These are phyloP conservation scores for Exobasidium rhododendri DNA, from an alignment of 1,284 basidiomycete genomes.

Conservation along the genomic window DNA sequence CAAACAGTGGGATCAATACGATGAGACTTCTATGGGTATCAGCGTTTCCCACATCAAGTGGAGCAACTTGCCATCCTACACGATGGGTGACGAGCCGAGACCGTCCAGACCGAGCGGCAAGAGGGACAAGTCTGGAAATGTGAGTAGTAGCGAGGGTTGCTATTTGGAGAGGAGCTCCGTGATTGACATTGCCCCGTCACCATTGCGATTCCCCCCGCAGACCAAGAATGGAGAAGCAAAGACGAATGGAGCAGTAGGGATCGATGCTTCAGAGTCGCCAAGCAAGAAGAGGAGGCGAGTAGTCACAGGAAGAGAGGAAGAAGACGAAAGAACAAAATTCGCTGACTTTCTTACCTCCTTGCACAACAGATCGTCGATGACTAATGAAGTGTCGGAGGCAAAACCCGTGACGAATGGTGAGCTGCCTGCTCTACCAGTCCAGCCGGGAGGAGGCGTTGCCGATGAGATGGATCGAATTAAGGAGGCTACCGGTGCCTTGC, in stretches of 20 bases:
- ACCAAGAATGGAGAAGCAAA: slow-evolving; percentile 4
- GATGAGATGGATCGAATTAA: slow-evolving; percentile 5
- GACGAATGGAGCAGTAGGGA: not conserved
- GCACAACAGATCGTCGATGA: no score
- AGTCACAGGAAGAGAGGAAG: no score
- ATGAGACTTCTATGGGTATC: slow-evolving; percentile 89
- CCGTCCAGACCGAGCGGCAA: not conserved
- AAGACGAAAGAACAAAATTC: no score
- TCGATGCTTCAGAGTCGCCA: not conserved
- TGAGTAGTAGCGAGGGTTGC: no score
- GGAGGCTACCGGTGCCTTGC: slow-evolving; percentile 11
- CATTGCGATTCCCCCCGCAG: no score
- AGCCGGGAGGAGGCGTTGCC: slow-evolving; percentile 2
- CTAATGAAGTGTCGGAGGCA: not conserved
- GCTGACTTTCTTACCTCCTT: no score
- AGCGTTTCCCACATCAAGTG: slow-evolving; percentile 88
- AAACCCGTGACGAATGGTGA: not conserved
- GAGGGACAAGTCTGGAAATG: slow-evolving; percentile 9
- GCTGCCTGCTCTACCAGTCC: slow-evolving; percentile 7
- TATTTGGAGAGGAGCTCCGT: not conserved
- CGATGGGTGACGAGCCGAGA: slow-evolving; percentile 66
- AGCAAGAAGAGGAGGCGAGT: slow-evolving; percentile 14
- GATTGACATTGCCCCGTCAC: not conserved
- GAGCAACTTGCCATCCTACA: slow-evolving; percentile 75
- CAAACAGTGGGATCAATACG: slow-evolving; percentile 93